Percentiles rank a stretch among this genome's conserved stretches.
phyloP scores from a whole-genome alignment of 352 stramenopile species.

The Phytophthora colocasiae region DNA sequence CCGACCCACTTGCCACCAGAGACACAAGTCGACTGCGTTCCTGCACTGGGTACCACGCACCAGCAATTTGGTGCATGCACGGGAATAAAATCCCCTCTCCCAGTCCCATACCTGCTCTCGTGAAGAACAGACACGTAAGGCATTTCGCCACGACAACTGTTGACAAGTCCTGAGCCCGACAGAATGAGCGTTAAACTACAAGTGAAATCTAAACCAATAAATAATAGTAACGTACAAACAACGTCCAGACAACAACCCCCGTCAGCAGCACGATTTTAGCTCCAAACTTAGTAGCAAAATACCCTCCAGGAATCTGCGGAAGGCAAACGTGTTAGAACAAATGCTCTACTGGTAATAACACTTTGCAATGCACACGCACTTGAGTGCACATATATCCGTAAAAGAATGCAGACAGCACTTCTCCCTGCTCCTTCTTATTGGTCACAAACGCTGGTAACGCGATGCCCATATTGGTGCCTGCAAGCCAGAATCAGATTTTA shows the following conservation, averaged over 20 bases:
- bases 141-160: constrained; percentile 71
- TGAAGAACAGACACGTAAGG: constrained; percentile 76
- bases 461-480: constrained; percentile 90
- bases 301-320: constrained; percentile 79
- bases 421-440: constrained; percentile 79
- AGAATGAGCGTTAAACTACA: not conserved
- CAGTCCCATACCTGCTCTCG: constrained; percentile 82
- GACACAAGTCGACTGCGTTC: constrained; percentile 84
- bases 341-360: not conserved
- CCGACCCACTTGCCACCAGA: constrained; percentile 78
- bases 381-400: constrained; percentile 91
- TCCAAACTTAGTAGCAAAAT: constrained; percentile 70
- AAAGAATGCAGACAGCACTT: constrained; percentile 88
- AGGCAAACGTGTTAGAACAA: not conserved
- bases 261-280: constrained; percentile 78
- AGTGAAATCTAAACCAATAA: not conserved
- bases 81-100: constrained; percentile 89
- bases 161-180: constrained; percentile 61
- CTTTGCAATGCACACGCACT: constrained; percentile 31
- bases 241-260: constrained; percentile 84
- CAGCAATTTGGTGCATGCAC: constrained; percentile 89
- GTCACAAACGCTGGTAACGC: constrained; percentile 78
- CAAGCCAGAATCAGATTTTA: constrained; percentile 23
- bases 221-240: constrained; percentile 61
- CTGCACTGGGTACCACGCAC: constrained; percentile 83